Evolutionary conservation across 2,329 filamentous ascomycete species (phyloP).

Genomic region (Colletotrichum cordylinicola): DNA sequence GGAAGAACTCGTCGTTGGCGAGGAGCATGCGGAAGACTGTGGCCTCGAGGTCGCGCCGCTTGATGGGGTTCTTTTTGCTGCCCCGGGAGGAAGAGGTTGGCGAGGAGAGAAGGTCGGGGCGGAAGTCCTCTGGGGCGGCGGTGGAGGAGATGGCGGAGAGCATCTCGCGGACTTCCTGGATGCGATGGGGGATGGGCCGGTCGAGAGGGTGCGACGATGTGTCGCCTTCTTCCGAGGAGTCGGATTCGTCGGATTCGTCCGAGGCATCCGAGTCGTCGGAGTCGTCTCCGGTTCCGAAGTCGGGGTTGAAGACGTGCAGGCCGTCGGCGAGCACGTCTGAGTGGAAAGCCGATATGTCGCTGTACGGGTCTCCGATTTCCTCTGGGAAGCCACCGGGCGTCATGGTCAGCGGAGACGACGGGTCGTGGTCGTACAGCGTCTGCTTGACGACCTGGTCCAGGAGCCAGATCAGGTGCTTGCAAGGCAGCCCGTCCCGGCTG

Average conservation of each 20-base stretch:
- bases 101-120: conserved; percentile 49
- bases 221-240: not conserved
- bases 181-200: conserved; percentile 38
- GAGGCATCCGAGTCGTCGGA: conserved; percentile 32
- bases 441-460: conserved; percentile 58
- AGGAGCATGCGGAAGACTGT: conserved; percentile 61
- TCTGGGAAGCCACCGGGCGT: conserved; percentile 46
- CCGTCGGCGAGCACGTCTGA: conserved; percentile 57
- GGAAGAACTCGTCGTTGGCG: conserved; percentile 59
- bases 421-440: conserved; percentile 45
- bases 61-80: conserved; percentile 38
- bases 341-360: conserved; percentile 54
- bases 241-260: conserved; percentile 31
- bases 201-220: conserved; percentile 9
- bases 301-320: conserved; percentile 45
- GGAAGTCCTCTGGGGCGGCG: conserved; percentile 42
- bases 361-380: conserved; percentile 54
- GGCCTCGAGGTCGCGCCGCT: conserved; percentile 52
- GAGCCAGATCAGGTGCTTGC: conserved; percentile 60
- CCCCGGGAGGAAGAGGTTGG: conserved; percentile 24
- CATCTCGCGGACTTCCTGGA: conserved; percentile 57
- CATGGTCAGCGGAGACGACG: conserved; percentile 45
- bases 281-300: conserved; percentile 22
- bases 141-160: conserved; percentile 45
- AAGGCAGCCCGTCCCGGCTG: conserved; percentile 38